Base-by-base conservation (phyloP, 2,329 filamentous ascomycete genomes). In the Microdochium paspali region DNA sequence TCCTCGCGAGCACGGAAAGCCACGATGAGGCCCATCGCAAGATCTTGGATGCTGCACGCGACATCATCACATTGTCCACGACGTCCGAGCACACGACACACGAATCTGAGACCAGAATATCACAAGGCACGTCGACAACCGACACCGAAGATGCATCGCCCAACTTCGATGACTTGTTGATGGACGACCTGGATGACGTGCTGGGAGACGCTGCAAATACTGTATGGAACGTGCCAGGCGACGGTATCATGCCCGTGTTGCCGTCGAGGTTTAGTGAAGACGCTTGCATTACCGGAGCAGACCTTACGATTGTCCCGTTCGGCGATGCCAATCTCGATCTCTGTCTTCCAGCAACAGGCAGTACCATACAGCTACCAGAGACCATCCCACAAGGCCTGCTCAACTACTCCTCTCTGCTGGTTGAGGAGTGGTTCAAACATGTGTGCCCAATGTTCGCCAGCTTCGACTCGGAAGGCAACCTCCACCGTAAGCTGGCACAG, bases 391-490 rank as follows among this genome's bases (percentile, higher is more conserved):
- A 20, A 5, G 35, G 15, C 3, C 35, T 40, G 35, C 47, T 48
- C 4, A 60, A 66, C 30, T 58, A 58, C 3, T 60, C 62, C 1
- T 60, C 61, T 0, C 56, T 65, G 0, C 58, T 69, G 10, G 64
- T 69, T 21, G 53, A 60, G 40, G 54, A 61, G 30, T 70, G 67
- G 67, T 70, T 70, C 46, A 58, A 63, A 1, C 59, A 66, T 13
- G 67, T 70, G 6, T 70, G 67, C 32, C 58, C 66, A 1, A 56
- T 62, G 13, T 70, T 67, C 66, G 69, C 67, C 0, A 65, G 63
- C 4, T 67, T 66, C 25, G 67, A 70, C 49, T 69, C 66, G 15
- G 54, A 60, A 15, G 49, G 55, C 3, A 70, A 69, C 21, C 56
- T 66, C 23, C 69, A 69, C 43, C 64, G 67, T 0, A 63, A 59